These are phyloP conservation scores for Magnusiomyces tetraspermus DNA, from an alignment of 1,139 yeast species.

Conservation along the genomic window DNA sequence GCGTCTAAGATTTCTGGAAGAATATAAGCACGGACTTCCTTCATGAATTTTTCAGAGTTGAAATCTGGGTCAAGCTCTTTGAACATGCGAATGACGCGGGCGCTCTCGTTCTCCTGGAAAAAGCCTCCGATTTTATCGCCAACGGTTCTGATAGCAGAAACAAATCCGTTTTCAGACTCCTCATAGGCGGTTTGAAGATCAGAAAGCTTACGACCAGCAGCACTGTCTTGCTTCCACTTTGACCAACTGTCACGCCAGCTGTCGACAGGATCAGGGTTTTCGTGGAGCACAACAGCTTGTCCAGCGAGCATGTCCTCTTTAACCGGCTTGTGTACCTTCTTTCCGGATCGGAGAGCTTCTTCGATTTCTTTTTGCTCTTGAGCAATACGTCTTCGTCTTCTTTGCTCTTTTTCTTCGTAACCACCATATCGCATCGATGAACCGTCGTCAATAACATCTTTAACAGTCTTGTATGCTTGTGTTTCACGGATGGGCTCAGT, in stretches of 20 bases:
- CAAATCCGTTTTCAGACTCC: constrained; percentile 88
- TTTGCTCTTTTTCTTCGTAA: constrained; percentile 74
- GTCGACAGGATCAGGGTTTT: constrained; percentile 63
- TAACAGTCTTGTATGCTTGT: constrained; percentile 77
- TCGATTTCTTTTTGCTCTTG: constrained; percentile 35
- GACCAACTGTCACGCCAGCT: constrained; percentile 57
- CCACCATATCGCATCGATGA: constrained; percentile 87
- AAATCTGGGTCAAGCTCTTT: constrained; percentile 86
- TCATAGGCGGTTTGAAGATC: constrained; percentile 60
- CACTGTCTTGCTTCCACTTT: constrained; percentile 40
- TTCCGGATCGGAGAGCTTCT: constrained; percentile 53
- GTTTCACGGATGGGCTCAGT: constrained; percentile 94
- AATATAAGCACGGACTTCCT: constrained; percentile 81
- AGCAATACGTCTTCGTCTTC: constrained; percentile 54
- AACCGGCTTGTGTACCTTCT: constrained; percentile 49
- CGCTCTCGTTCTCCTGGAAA: constrained; percentile 94
- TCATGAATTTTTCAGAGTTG: constrained; percentile 68
- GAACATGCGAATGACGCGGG: constrained; percentile 78
- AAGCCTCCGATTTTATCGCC: constrained; percentile 74
- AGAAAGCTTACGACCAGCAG: constrained; percentile 58
- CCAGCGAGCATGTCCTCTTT: constrained; percentile 81
- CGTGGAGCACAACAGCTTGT: constrained; percentile 70
- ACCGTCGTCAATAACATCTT: constrained; percentile 87
- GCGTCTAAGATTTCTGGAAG: constrained; percentile 96
- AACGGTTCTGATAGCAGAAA: constrained; percentile 71